Evolutionary conservation across 495 filamentous ascomycete genomes (phyloP), one percentile per base, ranked within the genome.

Genomic region (Aspergillus coremiiformis): DNA sequence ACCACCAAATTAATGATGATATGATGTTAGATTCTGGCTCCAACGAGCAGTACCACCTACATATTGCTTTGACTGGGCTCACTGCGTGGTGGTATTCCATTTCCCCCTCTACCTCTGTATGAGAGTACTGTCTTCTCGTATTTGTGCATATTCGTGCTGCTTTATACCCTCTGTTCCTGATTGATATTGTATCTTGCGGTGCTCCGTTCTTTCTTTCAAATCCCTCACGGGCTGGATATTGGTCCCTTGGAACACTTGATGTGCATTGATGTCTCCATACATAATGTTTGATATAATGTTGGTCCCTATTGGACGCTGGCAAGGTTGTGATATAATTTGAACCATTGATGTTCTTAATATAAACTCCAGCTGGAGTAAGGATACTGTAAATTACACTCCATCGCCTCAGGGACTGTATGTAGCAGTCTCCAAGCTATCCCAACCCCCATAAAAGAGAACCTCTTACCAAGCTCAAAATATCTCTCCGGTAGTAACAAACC

Each of bases 1-100:
- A 92, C 84, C 62, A 95, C 90, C 51, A 79, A 80, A 69, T 66
- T 95, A 60, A 92, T 92, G 76, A 93, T 93, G 85, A 87, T 91
- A 82, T 86, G 70, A 78, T 55, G 11, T 43, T 20, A 7, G 2
- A 19, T 3, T 41, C 6, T 10, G 20, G 17, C 37, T 41, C 37
- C 52, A 1, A 2, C 21, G 37, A 6, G 37, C 37, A 2, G 37
- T 21, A 17, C 17, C 15, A 41, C 17, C 9, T 41, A 6, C 21
- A 41, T 21, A 41, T 19, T 26, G 41, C 2, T 47, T 55, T 35
- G 39, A 50, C 26, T 46, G 22, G 49, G 26, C 26, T 42, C 22
- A 27, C 49, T 17, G 37, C 21, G 15, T 51, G 37, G 39, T 12
- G 21, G 39, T 29, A 11, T 14, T 29, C 5, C 19, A 23, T 27